A percentile compares a stretch with the other conserved stretches of the same genome.
Conservation (phyloP, 768 basidiomycete species). For the Coprinopsis marcescibilis region DNA sequence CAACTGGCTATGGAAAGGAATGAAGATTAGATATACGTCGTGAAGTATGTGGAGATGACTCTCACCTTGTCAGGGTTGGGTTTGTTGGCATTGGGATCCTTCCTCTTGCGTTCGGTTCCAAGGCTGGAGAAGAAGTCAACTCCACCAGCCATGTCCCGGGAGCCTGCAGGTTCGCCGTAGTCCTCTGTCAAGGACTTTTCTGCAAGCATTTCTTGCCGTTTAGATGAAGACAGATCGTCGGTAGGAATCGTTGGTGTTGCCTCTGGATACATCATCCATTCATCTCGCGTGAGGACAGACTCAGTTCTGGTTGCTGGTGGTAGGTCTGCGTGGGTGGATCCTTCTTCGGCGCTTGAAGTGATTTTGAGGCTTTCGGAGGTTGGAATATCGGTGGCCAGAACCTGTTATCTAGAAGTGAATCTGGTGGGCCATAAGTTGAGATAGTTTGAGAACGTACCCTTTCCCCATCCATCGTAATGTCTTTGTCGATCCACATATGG, state of each 20-base stretch:
- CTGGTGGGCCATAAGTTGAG: constrained; percentile 5
- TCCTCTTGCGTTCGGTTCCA: constrained; percentile 70
- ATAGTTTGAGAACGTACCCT: constrained; percentile 39
- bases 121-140: constrained; percentile 89
- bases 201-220: constrained; percentile 17
- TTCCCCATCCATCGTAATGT: constrained; percentile 73
- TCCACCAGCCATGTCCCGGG: constrained; percentile 47
- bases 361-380: constrained; percentile 67
- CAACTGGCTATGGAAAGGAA: constrained; percentile 11
- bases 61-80: constrained; percentile 71
- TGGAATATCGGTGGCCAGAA: constrained; percentile 69
- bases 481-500: constrained; percentile 86
- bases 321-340: constrained; percentile 39
- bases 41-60: neutral
- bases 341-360: constrained; percentile 49
- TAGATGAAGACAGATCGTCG: constrained; percentile 17
- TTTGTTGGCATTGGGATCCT: constrained; percentile 50
- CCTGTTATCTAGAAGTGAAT: constrained; percentile 35
- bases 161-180: constrained; percentile 47
- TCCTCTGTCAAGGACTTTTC: constrained; percentile 60
- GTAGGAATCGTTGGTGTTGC: constrained; percentile 23
- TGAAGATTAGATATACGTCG: constrained; percentile 1
- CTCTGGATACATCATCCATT: constrained; percentile 81
- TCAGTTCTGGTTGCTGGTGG: constrained; percentile 44
- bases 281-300: constrained; percentile 58